Percentiles rank a stretch among this genome's conserved stretches.
Conservation (phyloP, 768 basidiomycete genomes). For the Boletus patriciae region DNA sequence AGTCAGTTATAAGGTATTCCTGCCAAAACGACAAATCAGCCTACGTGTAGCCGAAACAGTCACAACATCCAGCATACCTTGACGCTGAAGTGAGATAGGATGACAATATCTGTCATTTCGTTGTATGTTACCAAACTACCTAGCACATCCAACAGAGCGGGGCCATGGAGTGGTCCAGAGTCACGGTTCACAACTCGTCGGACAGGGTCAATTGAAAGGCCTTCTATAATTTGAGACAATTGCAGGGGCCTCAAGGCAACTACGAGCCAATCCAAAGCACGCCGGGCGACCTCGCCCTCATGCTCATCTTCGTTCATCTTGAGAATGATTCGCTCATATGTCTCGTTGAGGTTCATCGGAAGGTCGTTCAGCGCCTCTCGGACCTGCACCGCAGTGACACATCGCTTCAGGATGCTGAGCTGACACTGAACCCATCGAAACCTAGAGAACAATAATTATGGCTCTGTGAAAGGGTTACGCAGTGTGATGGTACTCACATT, state of each 20-base stretch:
- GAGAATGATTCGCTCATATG: slow-evolving; percentile 5
- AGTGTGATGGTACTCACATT: slow-evolving; percentile 2
- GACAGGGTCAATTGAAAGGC: neutral
- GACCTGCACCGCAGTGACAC: neutral
- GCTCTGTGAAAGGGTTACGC: too few relatives aligned
- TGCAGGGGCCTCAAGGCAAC: slow-evolving; percentile 5
- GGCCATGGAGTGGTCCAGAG: slow-evolving; percentile 1
- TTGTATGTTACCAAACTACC: slow-evolving; percentile 1
- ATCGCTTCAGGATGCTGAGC: neutral
- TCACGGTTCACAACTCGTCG: neutral
- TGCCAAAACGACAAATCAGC: neutral
- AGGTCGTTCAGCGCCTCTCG: slow-evolving; percentile 1
- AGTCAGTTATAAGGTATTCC: slow-evolving; percentile 5
- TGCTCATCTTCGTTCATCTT: neutral
- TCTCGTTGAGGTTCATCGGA: slow-evolving; percentile 4
- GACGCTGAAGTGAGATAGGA: slow-evolving; percentile 13
- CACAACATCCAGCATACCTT: neutral
- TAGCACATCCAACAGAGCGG: neutral
- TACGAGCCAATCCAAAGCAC: slow-evolving; percentile 13
- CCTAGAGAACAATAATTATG: neutral
- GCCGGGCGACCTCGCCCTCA: neutral
- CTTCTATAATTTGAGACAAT: slow-evolving; percentile 10
- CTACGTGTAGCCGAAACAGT: accelerated
- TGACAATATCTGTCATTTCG: slow-evolving; percentile 2
- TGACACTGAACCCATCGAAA: slow-evolving; percentile 21